Conservation (phyloP, 2,329 filamentous ascomycete genomes). For the Penicillium corylophilum region DNA sequence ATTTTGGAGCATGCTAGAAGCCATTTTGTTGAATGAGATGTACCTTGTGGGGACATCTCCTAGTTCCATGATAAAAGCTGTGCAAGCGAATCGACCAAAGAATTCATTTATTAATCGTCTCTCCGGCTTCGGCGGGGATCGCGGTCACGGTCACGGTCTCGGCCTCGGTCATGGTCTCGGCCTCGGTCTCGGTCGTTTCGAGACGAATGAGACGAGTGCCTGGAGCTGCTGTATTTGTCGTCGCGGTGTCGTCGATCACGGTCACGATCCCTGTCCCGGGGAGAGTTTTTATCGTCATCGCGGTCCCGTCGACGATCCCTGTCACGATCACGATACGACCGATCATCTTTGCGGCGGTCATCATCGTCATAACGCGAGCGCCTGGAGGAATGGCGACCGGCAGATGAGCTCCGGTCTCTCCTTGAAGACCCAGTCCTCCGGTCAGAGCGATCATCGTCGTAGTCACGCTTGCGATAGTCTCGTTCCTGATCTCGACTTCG, state of each 20-base stretch:
- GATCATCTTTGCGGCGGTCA: constrained; percentile 34
- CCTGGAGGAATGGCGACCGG: constrained; percentile 35
- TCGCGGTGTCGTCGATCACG: constrained; percentile 29
- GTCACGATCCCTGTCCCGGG: constrained; percentile 25
- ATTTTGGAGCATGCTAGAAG: constrained; percentile 4
- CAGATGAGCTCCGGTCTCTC: constrained; percentile 37
- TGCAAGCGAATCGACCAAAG: neutral
- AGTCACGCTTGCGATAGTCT: constrained; percentile 35
- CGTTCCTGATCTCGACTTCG: constrained; percentile 25
- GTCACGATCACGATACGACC: constrained; percentile 33
- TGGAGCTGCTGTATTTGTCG: constrained; percentile 33
- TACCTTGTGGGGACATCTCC: neutral
- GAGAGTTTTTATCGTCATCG: constrained; percentile 24
- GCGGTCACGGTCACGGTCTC: constrained; percentile 32
- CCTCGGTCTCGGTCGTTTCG: constrained; percentile 31
- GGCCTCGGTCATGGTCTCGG: constrained; percentile 31
- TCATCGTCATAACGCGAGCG: constrained; percentile 41
- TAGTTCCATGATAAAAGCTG: neutral
- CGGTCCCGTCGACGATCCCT: constrained; percentile 36
- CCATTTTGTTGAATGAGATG: neutral
- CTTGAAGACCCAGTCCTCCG: constrained; percentile 41
- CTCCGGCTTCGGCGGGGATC: constrained; percentile 32
- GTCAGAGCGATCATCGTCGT: constrained; percentile 35
- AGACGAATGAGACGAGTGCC: constrained; percentile 35
- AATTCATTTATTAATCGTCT: constrained; percentile 23